These are phyloP conservation scores for Pythium rishiriense DNA, from an alignment of 352 stramenopile species.

Conservation along the genomic window DNA sequence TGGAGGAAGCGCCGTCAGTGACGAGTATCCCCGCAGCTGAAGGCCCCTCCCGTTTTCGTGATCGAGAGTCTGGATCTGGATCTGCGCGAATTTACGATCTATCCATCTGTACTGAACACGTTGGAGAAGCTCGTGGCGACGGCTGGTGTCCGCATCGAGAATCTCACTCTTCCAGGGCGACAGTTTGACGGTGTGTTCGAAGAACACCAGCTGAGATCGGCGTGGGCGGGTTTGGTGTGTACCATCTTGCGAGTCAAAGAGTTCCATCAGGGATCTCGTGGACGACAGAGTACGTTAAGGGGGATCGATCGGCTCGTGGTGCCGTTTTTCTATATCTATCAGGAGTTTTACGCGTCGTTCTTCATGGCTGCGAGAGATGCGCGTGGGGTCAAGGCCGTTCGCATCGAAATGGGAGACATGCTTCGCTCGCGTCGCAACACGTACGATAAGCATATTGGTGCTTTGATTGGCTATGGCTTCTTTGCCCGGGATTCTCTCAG, in stretches of 20 bases:
- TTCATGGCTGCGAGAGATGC: slow-evolving; percentile 5
- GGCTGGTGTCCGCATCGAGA: slow-evolving; percentile 3
- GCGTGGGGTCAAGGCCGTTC: background rate
- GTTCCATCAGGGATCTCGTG: background rate
- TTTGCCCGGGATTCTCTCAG: background rate
- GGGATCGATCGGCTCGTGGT: slow-evolving; percentile 4
- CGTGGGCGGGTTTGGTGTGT: slow-evolving; percentile 5
- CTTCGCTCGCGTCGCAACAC: background rate
- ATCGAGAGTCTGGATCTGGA: slow-evolving; percentile 7
- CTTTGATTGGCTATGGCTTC: slow-evolving; percentile 1
- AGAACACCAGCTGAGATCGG: slow-evolving; percentile 5
- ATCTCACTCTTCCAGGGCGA: background rate
- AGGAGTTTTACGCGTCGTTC: background rate
- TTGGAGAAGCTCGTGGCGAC: slow-evolving; percentile 6
- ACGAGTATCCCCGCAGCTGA: background rate
- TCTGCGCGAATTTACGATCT: slow-evolving; percentile 5
- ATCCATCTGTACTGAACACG: slow-evolving; percentile 8
- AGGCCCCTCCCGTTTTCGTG: background rate
- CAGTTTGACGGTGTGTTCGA: slow-evolving; percentile 1
- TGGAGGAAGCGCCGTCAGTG: background rate
- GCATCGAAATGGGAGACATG: slow-evolving; percentile 2
- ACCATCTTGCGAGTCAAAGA: background rate
- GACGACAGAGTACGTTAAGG: too few species aligned
- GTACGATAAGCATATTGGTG: background rate
- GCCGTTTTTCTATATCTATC: background rate